A percentile compares a stretch with the other conserved stretches of the same genome.
Evolutionary conservation across 352 stramenopile genomes (phyloP).

Genomic region (Pythium aristosporum): DNA sequence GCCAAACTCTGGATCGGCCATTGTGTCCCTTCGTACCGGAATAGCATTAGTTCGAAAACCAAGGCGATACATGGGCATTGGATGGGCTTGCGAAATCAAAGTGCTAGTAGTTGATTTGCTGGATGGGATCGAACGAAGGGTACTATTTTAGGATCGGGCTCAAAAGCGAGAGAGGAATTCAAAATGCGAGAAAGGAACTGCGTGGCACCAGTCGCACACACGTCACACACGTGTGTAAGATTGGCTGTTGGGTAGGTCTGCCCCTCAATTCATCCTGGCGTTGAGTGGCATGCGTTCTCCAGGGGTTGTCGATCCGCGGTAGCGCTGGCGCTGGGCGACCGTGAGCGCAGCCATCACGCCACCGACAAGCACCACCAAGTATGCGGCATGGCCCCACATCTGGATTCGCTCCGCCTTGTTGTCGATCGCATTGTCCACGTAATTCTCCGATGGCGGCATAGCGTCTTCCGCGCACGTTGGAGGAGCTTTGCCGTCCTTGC

Average conservation of each 20-base stretch:
- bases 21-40: neutral
- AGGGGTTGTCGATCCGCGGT: neutral
- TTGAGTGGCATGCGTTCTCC: conserved; percentile 13
- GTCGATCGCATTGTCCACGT: neutral
- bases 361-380: conserved; percentile 18
- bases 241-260: neutral
- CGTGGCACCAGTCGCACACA: too few relatives aligned
- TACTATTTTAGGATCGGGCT: neutral
- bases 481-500: conserved; percentile 25
- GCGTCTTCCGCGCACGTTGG: conserved; percentile 17
- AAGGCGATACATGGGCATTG: too few relatives aligned
- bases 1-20: neutral
- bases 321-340: conserved; percentile 13
- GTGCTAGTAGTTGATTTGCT: too few relatives aligned
- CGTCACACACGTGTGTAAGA: too few relatives aligned
- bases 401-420: neutral
- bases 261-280: neutral
- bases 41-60: neutral
- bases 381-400: conserved; percentile 14
- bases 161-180: neutral
- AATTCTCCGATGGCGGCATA: neutral
- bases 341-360: conserved; percentile 13
- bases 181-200: neutral
- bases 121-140: neutral
- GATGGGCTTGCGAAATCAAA: too few relatives aligned